phyloP scores from a whole-genome alignment of 192 early-diverging fungal species.

The Polychytrium aggregatum region DNA sequence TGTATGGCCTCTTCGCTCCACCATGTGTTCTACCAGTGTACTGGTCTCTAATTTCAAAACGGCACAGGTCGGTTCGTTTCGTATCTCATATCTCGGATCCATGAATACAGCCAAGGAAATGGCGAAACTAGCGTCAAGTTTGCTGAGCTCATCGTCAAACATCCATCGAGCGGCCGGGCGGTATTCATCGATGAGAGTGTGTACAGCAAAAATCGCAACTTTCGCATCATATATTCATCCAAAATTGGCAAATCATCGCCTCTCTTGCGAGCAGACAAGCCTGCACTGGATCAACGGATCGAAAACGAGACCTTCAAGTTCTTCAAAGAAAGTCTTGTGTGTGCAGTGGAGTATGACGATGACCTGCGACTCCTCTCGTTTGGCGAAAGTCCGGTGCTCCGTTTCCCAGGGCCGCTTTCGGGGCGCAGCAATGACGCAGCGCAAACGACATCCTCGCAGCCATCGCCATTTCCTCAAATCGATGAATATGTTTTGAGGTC shows the following conservation, averaged over 20 bases:
- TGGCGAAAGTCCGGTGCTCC: background rate
- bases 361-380: background rate
- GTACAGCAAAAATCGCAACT: conserved; percentile 23
- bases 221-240: conserved; percentile 6
- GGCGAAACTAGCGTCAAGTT: too few relatives aligned
- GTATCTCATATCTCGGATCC: too few relatives aligned
- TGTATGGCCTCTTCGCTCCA: background rate
- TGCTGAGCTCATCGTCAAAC: too few relatives aligned
- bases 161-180: background rate
- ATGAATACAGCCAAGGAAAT: too few relatives aligned
- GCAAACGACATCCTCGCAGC: background rate
- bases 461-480: conserved; percentile 8
- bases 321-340: conserved; percentile 16
- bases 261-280: conserved; percentile 1
- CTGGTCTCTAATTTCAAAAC: too few relatives aligned
- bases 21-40: too few relatives aligned
- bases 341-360: background rate
- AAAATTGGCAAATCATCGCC: conserved; percentile 19
- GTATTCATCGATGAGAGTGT: conserved; percentile 16
- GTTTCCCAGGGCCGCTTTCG: too few relatives aligned
- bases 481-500: conserved; percentile 5
- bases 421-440: background rate
- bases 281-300: background rate
- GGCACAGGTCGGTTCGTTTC: too few relatives aligned
- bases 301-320: conserved; percentile 1